phyloP scores from a whole-genome alignment of 139 green algal genomes.

The Nannochloris sp. region DNA sequence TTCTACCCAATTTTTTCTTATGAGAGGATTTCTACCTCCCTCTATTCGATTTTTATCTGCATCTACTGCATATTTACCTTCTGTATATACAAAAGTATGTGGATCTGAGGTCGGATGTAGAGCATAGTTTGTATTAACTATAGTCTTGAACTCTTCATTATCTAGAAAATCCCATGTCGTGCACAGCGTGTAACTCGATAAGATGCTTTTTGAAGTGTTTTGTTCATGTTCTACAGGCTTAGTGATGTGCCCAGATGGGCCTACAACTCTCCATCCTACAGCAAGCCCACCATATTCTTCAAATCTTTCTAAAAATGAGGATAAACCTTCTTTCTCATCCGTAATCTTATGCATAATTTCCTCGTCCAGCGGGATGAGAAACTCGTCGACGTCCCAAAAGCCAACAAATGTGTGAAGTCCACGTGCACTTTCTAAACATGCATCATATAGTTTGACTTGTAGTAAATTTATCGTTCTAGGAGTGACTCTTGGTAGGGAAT shows the following conservation, averaged over 20 bases:
- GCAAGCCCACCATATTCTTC: conserved; percentile 6
- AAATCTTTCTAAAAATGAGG: background rate
- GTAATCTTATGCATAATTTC: background rate
- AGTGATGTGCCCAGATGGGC: background rate
- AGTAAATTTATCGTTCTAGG: conserved; percentile 7
- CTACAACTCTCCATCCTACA: conserved; percentile 11
- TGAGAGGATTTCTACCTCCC: background rate
- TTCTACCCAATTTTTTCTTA: background rate
- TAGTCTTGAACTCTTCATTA: conserved; percentile 8
- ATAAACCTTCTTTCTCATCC: background rate
- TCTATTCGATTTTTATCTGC: background rate
- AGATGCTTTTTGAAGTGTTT: background rate
- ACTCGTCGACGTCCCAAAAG: conserved; percentile 25
- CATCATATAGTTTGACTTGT: conserved; percentile 15
- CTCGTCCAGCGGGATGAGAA: background rate
- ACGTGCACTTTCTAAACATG: conserved; percentile 3
- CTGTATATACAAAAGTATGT: conserved; percentile 14
- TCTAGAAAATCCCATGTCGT: background rate
- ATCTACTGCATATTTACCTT: conserved; percentile 8
- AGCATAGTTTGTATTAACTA: conserved; percentile 10
- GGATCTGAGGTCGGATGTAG: conserved; percentile 11
- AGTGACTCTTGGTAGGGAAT: conserved; percentile 9
- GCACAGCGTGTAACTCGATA: background rate
- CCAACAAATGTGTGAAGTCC: conserved; percentile 7
- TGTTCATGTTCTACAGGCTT: background rate